Evolutionary conservation across 2,329 filamentous ascomycete genomes (phyloP).

Genomic region (Hypoxylon sp.): DNA sequence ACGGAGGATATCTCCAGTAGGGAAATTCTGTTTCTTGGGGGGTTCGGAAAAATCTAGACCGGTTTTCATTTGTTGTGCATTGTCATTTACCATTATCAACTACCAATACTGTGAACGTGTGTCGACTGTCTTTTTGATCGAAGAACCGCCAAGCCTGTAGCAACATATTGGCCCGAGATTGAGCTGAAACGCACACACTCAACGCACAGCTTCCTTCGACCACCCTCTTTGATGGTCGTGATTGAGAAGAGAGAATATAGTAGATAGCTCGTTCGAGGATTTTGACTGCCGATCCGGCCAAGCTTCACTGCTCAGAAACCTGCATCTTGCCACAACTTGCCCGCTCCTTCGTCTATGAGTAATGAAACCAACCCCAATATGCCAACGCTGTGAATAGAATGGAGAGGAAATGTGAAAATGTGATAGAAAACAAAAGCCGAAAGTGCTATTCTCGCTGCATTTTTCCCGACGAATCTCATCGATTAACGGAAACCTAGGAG

Average conservation of each 20-base stretch:
- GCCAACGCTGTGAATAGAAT: conserved; percentile 30
- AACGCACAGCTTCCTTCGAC: conserved; percentile 15
- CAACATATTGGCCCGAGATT: conserved; percentile 34
- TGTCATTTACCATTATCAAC: conserved; percentile 34
- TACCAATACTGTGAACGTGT: conserved; percentile 33
- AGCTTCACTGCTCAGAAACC: conserved; percentile 25
- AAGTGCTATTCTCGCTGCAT: conserved; percentile 8
- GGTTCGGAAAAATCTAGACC: conserved; percentile 20
- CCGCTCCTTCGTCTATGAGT: conserved; percentile 33
- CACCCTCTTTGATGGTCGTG: conserved; percentile 11
- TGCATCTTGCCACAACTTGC: conserved; percentile 17
- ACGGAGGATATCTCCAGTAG: neutral
- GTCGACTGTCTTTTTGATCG: conserved; percentile 30
- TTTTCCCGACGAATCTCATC: conserved; percentile 20
- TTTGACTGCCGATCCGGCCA: conserved; percentile 28
- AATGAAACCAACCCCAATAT: conserved; percentile 28
- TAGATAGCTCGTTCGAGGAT: conserved; percentile 21
- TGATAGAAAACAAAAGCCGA: conserved; percentile 16
- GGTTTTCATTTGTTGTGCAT: conserved; percentile 34
- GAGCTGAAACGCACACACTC: conserved; percentile 30
- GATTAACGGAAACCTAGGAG: conserved; percentile 24
- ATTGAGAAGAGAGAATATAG: conserved; percentile 35
- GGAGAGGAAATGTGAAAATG: conserved; percentile 23
- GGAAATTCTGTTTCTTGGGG: conserved; percentile 13
- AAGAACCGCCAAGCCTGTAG: conserved; percentile 34